These are phyloP conservation scores for Ascochyta clinopodiicola DNA, from an alignment of 2,329 filamentous ascomycete genomes.

Conservation along the genomic window DNA sequence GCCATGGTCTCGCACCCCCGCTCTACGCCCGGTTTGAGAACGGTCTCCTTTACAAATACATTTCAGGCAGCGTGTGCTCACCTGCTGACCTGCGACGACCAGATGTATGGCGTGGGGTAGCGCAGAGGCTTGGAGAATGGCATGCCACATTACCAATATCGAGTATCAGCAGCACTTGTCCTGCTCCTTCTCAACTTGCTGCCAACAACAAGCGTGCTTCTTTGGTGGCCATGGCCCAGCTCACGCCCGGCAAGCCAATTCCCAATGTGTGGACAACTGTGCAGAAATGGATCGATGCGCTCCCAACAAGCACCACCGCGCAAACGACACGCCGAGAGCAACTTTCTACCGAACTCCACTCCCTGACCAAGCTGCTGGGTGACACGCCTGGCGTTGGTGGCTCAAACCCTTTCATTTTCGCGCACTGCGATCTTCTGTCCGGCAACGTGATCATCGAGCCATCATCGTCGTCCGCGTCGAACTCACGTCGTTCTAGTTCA, in stretches of 20 bases:
- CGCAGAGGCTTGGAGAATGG: constrained; percentile 87
- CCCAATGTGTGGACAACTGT: constrained; percentile 94
- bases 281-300: constrained; percentile 91
- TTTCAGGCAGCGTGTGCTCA: constrained; percentile 79
- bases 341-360: constrained; percentile 77
- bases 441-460: constrained; percentile 92
- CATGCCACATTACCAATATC: constrained; percentile 73
- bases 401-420: constrained; percentile 80
- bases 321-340: constrained; percentile 70
- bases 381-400: constrained; percentile 76
- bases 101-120: constrained; percentile 81
- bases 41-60: constrained; percentile 92
- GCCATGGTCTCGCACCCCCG: constrained; percentile 80
- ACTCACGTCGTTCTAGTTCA: constrained; percentile 42
- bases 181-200: constrained; percentile 39
- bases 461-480: constrained; percentile 42
- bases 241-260: constrained; percentile 71
- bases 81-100: constrained; percentile 80
- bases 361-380: constrained; percentile 74
- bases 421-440: constrained; percentile 93
- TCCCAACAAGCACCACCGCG: constrained; percentile 75
- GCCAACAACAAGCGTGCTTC: constrained; percentile 46
- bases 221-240: constrained; percentile 44
- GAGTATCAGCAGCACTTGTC: constrained; percentile 54
- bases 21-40: constrained; percentile 93